Conservation (phyloP, 192 early-diverging fungal genomes). For the Funneliformis mosseae region DNA sequence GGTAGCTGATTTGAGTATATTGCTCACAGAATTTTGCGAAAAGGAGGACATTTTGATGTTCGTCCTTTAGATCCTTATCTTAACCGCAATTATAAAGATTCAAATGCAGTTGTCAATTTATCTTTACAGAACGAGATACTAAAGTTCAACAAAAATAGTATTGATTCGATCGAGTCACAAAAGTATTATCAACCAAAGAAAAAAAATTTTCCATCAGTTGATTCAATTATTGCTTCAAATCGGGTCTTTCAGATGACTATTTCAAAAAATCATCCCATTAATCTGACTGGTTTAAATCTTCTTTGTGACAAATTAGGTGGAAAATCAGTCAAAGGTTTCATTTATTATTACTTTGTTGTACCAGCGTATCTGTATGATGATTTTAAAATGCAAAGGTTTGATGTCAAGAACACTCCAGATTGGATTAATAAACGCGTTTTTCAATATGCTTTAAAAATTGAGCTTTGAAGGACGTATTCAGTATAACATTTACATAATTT, state of each 20-base stretch:
- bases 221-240: slow-evolving; percentile 17
- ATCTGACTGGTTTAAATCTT: background rate
- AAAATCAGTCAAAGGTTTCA: background rate
- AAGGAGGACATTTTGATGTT: slow-evolving; percentile 11
- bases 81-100: background rate
- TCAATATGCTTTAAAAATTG: slow-evolving; percentile 25
- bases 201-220: slow-evolving; percentile 5
- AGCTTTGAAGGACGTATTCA: slow-evolving; percentile 1
- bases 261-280: slow-evolving; percentile 5
- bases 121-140: background rate
- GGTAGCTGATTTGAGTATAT: background rate
- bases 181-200: background rate
- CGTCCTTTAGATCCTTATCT: slow-evolving; percentile 23
- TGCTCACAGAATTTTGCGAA: background rate
- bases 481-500: no score
- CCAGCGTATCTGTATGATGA: background rate
- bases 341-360: slow-evolving; percentile 13
- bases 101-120: background rate
- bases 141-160: background rate
- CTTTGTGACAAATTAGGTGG: slow-evolving; percentile 1
- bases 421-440: background rate
- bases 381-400: background rate
- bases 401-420: background rate
- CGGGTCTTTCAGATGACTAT: slow-evolving; percentile 14
- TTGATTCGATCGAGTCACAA: background rate